Evolutionary conservation across 805 yeast species (phyloP), one percentile per base, ranked within the genome.

Genomic region (Lipomyces sp.): DNA sequence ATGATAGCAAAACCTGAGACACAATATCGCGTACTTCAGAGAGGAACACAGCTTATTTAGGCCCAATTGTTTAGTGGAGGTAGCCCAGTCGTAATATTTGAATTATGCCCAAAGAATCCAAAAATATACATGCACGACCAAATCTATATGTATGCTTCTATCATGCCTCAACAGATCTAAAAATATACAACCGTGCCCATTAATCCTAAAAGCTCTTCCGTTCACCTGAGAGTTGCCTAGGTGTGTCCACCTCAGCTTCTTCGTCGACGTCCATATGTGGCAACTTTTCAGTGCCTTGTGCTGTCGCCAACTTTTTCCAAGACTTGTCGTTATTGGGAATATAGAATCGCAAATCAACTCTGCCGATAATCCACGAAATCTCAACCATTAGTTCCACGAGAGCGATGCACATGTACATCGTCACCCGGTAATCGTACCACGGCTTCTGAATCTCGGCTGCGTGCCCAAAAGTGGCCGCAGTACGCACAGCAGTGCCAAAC

Each of bases 351-450:
- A 51, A 51, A n/a, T 51, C 54, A 15, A 51, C 54, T 24, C 54
- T 18, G 34, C 34, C 54, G 54, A 51, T 1, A 51, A 51, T 51
- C 54, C 54, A 51, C 30, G n/a, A 10, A 24, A 51, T 51, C 35
- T 51, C 54, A 32, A 51, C 54, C 13, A 4, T 10, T 6, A 51
- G 15, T 51, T 51, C 54, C 13, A 8, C 54, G 30, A 29, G 34
- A 29, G 54, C 54, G 54, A 51, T 32, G 15, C 54, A 51, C 15
- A 51, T 6, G 34, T 51, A 51, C 54, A 51, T 51, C 34, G 54
- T 51, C 54, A 51, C 54, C 13, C 54, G 54, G 54, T 51, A 51
- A 32, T 51, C 54, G 34, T 29, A 29, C 54, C 54, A 51, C n/a
- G 54, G 54, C 34, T 51, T 51, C 7, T n/a, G 4, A 29, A 32